Conservation (phyloP, 2,329 filamentous ascomycete species). For the Talaromyces piceae region DNA sequence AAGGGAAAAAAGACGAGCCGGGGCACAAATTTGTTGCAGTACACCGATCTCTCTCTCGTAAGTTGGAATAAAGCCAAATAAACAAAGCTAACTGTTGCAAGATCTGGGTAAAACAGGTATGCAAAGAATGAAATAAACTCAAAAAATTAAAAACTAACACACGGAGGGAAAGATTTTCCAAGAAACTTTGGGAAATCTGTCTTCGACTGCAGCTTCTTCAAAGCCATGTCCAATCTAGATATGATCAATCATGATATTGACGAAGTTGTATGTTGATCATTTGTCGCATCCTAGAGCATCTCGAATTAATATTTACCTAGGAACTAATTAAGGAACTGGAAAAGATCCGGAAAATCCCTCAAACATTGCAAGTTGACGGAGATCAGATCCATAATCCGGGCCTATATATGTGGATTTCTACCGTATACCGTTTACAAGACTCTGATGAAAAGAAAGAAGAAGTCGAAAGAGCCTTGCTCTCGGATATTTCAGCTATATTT, state of each 20-base stretch:
- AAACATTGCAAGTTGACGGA: background rate
- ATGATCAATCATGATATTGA: background rate
- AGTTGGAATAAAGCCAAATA: background rate
- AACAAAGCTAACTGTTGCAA: background rate
- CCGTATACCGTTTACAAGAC: background rate
- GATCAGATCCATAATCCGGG: background rate
- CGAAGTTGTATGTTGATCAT: background rate
- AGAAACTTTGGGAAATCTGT: constrained; percentile 1
- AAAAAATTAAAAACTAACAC: background rate
- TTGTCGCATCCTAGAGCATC: background rate
- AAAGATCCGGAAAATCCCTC: constrained; percentile 1
- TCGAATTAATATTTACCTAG: background rate
- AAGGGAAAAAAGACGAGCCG: background rate
- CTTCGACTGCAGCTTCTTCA: background rate
- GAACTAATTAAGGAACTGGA: background rate
- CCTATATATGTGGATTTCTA: background rate
- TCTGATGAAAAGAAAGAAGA: background rate
- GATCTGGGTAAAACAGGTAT: constrained; percentile 1
- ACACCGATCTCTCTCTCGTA: background rate
- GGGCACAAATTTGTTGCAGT: background rate
- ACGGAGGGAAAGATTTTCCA: background rate
- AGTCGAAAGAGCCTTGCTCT: constrained; percentile 1
- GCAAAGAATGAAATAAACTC: background rate
- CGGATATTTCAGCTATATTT: background rate
- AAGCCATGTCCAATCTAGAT: constrained; percentile 1